These are phyloP conservation scores for Vanderwaltozyma yarrowii DNA, from an alignment of 805 yeast genomes.

Conservation along the genomic window DNA sequence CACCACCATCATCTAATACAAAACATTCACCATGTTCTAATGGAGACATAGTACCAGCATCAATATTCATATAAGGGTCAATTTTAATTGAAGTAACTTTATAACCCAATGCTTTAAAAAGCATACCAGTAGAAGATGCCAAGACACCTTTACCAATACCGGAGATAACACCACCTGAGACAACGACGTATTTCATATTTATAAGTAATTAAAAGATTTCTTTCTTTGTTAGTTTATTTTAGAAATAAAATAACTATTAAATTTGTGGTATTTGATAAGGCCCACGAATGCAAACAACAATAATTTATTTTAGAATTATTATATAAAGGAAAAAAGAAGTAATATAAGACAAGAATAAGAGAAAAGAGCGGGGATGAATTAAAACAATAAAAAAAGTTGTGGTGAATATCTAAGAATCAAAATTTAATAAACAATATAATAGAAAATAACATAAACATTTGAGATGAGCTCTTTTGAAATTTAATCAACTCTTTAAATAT, in stretches of 20 bases:
- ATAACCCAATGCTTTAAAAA: constrained; percentile 84
- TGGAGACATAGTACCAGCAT: constrained; percentile 99
- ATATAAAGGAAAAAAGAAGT: too few species aligned
- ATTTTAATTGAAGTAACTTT: constrained; percentile 95
- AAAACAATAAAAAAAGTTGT: not conserved
- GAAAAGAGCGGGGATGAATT: not conserved
- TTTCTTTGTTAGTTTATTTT: too few species aligned
- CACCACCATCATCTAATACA: constrained; percentile 97
- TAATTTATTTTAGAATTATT: too few species aligned
- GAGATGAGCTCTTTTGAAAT: too few species aligned
- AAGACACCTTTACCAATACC: constrained; percentile 98
- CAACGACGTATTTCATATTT: constrained; percentile 93
- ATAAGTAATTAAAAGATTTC: too few species aligned
- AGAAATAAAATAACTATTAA: too few species aligned
- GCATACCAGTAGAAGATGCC: constrained; percentile 93
- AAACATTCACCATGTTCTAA: constrained; percentile 98
- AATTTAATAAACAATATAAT: too few species aligned
- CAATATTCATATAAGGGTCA: constrained; percentile 98
- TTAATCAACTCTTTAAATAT: too few species aligned
- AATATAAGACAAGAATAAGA: not conserved
- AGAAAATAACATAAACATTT: too few species aligned
- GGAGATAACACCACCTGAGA: constrained; percentile 97
- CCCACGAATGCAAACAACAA: too few species aligned
- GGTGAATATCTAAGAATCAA: not conserved
- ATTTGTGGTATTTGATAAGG: not conserved